Base-by-base conservation (phyloP, 306 rosid genomes). In the Echinosophora koreensis region DNA sequence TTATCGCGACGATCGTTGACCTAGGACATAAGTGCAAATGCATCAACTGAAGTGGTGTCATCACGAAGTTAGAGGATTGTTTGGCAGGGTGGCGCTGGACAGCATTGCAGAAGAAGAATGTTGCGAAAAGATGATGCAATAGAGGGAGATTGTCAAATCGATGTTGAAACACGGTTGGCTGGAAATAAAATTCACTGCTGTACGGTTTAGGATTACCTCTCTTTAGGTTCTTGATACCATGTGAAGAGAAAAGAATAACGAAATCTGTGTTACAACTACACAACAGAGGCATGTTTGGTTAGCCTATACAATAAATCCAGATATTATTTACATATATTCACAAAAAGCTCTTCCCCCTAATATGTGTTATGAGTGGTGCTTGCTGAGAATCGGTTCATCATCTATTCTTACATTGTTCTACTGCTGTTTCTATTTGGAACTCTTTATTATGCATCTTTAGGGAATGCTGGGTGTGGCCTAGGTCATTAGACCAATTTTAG, bases 401-500 rank as follows among this genome's bases (percentile, higher is more conserved):
- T 28, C 28, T 27, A 18, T 1, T 22, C 1, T 22, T 22, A 22
- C 22, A 22, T 22, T 22, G 22, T 8, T 28, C 68, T 28, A 13
- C 76, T 54, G 42, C 57, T 27, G 14, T 42, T 73, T 58, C 68
- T 42, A 17, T 58, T 73, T 0, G 42, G 16, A 73, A 73, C n/a
- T 72, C 52, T 46, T 11, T 42, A 47, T 32, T 14, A 28, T 9
- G 16, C 30, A 44, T 9, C 18, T 70, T 60, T 57, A 15, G 67
- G 7, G 7, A 56, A 39, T 57, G 8, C 15, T 9, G 13, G 9
- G 7, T 55, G 12, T 55, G 35, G 41, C 32, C 44, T 27, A 57
- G 44, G 35, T 41, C 30, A 3, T 57, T 39, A 14, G 42, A 18
- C 4, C 32, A 56, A 3, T 5, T 38, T 38, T 55, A 27, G 10